Evolutionary conservation across 768 basidiomycete species (phyloP), one percentile per base, ranked within the genome.

Genomic region (Termitomyces bulborhizus): DNA sequence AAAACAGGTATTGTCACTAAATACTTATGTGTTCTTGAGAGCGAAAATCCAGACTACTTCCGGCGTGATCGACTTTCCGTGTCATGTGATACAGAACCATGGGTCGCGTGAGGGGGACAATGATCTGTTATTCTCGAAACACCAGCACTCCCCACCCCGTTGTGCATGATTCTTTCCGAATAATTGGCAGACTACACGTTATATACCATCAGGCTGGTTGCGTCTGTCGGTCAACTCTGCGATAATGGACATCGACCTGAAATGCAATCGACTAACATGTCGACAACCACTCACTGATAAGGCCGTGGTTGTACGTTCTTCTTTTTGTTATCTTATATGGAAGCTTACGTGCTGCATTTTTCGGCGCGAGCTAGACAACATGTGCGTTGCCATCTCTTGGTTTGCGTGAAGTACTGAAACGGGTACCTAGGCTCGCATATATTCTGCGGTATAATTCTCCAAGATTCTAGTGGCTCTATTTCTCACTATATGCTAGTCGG

Each of bases 241-340:
- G 24, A 31, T 37, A 27, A 90, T 91, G 88, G 88, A 91, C 67
- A 77, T 79, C 31, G 88, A 90, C 47, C 71, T 90, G 46, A 86
- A 82, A 62, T 91, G 89, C 65, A 91, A 91, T 67, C 78, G 84
- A n/a, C 74, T 90, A 55, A 86, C 81, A 16, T 91, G 89, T 67
- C 81, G 90, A 54, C 78, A 78, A 61, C 58, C 76, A 2, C 68
- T 93, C 45, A 72, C 74, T 2, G 90, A 91, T 62, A 92, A 90
- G 67, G 90, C 90, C 3, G 90, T 93, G 11, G 90, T 93, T 57
- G 90, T 93, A 64, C 68, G 90, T 76, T 37, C 42, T 51, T 43
- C 32, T 51, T 41, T 41, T 24, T 24, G n/a, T 7, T 54, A 29
- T 8, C 26, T 53, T 24, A 3, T 29, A 6, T 18, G n/a, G 6